Evolutionary conservation across 306 rosid species (phyloP).

Genomic region (Prunus dulcis): DNA sequence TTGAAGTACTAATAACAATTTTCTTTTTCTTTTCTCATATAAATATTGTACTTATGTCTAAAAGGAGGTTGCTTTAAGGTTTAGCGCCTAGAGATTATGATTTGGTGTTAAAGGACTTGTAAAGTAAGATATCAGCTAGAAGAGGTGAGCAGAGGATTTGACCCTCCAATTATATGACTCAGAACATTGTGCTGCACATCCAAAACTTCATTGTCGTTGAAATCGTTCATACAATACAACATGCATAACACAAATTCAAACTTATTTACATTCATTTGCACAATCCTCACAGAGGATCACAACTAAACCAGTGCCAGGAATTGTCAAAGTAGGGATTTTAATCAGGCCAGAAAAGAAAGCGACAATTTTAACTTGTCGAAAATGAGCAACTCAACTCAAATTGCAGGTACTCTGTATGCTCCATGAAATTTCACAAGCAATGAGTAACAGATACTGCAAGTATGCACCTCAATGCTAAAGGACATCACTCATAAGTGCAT

Average conservation of each 20-base stretch:
- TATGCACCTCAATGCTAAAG: neutral
- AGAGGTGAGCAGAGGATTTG: too few species aligned
- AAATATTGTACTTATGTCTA: too few species aligned
- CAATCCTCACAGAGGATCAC: neutral
- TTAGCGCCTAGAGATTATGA: too few species aligned
- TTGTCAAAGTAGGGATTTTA: neutral
- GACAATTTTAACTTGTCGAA: neutral
- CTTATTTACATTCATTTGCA: neutral
- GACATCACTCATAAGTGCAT: constrained; percentile 52
- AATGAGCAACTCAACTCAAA: constrained; percentile 1
- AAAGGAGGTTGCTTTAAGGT: too few species aligned
- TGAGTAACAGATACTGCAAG: too few species aligned
- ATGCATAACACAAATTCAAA: neutral
- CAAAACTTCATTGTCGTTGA: neutral
- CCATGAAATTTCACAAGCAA: neutral
- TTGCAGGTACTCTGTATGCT: neutral
- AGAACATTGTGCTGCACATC: neutral
- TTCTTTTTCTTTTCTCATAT: too few species aligned
- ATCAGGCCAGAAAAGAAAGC: neutral
- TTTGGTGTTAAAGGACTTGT: too few species aligned
- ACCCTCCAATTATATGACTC: neutral
- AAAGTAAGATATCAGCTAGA: too few species aligned
- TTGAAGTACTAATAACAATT: too few species aligned
- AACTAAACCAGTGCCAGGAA: neutral
- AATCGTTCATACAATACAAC: neutral